Conservation (phyloP, 2,329 filamentous ascomycete genomes). For the Fusarium staphyleae region DNA sequence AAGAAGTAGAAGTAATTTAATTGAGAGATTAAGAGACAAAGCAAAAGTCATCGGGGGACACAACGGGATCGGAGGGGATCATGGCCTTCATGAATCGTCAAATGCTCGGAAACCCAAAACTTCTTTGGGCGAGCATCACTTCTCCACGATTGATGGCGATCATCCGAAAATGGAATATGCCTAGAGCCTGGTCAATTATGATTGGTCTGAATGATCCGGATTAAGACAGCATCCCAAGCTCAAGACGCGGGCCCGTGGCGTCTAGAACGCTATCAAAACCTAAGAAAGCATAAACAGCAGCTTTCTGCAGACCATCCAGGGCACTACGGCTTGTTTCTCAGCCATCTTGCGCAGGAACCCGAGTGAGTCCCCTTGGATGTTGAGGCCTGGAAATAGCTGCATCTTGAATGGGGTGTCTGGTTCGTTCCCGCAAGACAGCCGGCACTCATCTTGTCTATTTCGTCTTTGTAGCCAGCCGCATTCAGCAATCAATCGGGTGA, state of each 20-base stretch:
- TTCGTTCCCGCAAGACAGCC: no score
- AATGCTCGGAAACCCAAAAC: not conserved
- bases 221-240: slow-evolving; percentile 2
- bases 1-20: not conserved
- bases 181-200: slow-evolving; percentile 3
- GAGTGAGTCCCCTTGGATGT: not conserved
- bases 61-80: not conserved
- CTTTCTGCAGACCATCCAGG: slow-evolving; percentile 15
- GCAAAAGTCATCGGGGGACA: not conserved
- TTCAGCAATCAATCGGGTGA: no score
- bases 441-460: no score
- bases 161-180: slow-evolving; percentile 19
- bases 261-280: slow-evolving; percentile 7
- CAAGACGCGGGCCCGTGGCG: not conserved
- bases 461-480: no score
- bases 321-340: not conserved
- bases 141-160: slow-evolving; percentile 16
- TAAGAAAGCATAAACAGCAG: not conserved
- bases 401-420: not conserved
- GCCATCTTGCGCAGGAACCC: not conserved
- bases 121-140: not conserved
- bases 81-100: slow-evolving; percentile 11
- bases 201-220: slow-evolving; percentile 18
- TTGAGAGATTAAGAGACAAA: not conserved
- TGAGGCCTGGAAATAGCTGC: not conserved